Evolutionary conservation across 805 yeast species (phyloP).

Genomic region (Debaryomyces tyrocola): DNA sequence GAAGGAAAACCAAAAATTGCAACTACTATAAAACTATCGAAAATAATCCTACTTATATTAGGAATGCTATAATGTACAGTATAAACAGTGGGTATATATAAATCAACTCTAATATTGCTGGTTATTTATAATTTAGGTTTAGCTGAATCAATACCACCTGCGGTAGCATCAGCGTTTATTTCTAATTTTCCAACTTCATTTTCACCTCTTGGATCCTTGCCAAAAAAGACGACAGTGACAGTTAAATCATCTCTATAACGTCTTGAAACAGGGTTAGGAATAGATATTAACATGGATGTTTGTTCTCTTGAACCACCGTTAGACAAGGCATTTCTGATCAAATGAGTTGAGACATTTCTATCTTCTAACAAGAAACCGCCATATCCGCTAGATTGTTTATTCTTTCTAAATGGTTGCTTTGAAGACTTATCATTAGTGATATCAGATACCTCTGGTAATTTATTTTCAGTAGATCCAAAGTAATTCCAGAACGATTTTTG

Average conservation of each 20-base stretch:
- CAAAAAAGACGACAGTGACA: conserved; percentile 93
- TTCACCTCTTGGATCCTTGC: conserved; percentile 48
- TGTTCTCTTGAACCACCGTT: conserved; percentile 86
- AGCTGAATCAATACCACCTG: conserved; percentile 49
- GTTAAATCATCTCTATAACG: conserved; percentile 94
- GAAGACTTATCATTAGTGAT: conserved; percentile 57
- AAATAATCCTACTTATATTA: background rate
- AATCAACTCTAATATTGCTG: background rate
- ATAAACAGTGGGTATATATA: background rate
- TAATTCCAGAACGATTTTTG: conserved; percentile 47
- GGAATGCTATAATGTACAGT: background rate
- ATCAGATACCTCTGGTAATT: conserved; percentile 64
- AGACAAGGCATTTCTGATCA: conserved; percentile 88
- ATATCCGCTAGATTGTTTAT: conserved; percentile 25
- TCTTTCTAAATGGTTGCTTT: conserved; percentile 74
- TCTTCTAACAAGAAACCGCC: conserved; percentile 68
- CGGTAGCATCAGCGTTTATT: conserved; percentile 56
- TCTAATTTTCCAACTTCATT: conserved; percentile 51
- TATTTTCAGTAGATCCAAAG: conserved; percentile 43
- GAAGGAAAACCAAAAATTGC: background rate
- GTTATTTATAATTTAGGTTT: conserved; percentile 47
- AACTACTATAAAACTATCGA: background rate
- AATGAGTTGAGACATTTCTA: conserved; percentile 86
- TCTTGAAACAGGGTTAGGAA: conserved; percentile 89
- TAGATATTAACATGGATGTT: conserved; percentile 82